Evolutionary conservation across 257 asterid species (phyloP), one percentile per base, ranked within the genome.

Genomic region (Solanum pennellii): DNA sequence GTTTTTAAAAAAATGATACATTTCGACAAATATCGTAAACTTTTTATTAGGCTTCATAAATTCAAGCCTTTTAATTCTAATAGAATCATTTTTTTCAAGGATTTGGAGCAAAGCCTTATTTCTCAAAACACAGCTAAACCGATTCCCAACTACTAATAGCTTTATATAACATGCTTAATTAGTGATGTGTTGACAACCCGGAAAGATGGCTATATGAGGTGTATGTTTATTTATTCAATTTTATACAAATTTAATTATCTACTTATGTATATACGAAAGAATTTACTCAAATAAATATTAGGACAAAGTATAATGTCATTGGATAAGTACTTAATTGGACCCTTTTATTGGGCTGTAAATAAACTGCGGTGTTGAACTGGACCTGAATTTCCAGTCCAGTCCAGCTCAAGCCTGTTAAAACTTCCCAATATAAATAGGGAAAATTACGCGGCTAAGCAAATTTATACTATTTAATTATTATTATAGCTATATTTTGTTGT

Each of bases 211-310:
- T 56, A 7, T 7, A 56, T 56, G n/a, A 18, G 2, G 5, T 18
- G n/a, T 56, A 18, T 0, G 0, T 56, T 52, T 52, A 52, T 52
- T 18, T 52, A 2, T 18, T 56, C 11, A 56, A 56, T 2, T 56
- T 56, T 56, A 18, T 56, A 52, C 0, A 52, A 1, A 0, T 52
- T 18, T 18, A 52, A 3, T 0, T 18, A 4, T 52, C 1, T 52
- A 52, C 0, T 18, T 18, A 9, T 6, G 4, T 23, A 52, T 7
- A 56, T 3, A 1, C 1, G 0, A 1, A 0, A 56, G 39, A 18
- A 18, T 18, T 18, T 18, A 56, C 65, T 56, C 11, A 56, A 52
- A 52, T 18, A 18, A 56, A 56, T 56, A 56, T 56, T 52, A 18
- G n/a, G 20, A 23, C n/a, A 2, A 56, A 56, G 7, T 56, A 56